A percentile compares a stretch with the other conserved stretches of the same genome.
phyloP scores from a whole-genome alignment of 2,329 filamentous ascomycete genomes.

The Blumeria hordei region DNA sequence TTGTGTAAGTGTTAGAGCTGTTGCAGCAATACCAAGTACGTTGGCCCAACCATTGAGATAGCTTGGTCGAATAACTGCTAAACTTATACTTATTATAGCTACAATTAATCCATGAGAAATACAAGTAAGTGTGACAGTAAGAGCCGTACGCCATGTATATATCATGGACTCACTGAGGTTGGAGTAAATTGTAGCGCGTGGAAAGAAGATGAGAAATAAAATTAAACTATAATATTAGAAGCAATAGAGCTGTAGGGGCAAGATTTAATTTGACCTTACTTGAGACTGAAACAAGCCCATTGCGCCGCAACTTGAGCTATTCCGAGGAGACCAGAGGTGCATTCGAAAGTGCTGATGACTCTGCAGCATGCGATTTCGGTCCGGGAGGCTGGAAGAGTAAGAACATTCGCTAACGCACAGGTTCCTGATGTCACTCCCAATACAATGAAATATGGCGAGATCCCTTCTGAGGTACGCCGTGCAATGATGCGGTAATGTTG shows the following conservation, averaged over 20 bases:
- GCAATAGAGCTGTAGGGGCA: neutral
- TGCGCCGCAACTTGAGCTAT: slow-evolving; percentile 80
- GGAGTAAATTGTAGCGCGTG: slow-evolving; percentile 27
- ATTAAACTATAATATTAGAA: slow-evolving; percentile 35
- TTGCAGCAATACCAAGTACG: slow-evolving; percentile 55
- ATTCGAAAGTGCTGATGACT: slow-evolving; percentile 58
- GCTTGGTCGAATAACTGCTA: slow-evolving; percentile 36
- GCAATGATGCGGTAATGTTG: slow-evolving; percentile 83
- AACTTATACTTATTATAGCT: slow-evolving; percentile 41
- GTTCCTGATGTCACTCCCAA: slow-evolving; percentile 82
- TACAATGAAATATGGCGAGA: slow-evolving; percentile 85
- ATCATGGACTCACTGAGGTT: slow-evolving; percentile 19
- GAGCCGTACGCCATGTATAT: slow-evolving; percentile 54
- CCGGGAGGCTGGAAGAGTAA: slow-evolving; percentile 63
- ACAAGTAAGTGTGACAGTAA: slow-evolving; percentile 48
- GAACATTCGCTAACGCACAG: slow-evolving; percentile 75
- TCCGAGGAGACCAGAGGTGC: slow-evolving; percentile 62
- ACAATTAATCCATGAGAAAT: slow-evolving; percentile 51
- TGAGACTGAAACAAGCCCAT: slow-evolving; percentile 76
- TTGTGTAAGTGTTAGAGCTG: slow-evolving; percentile 60
- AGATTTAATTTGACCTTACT: slow-evolving; percentile 30
- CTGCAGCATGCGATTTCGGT: slow-evolving; percentile 70
- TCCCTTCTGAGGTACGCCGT: slow-evolving; percentile 69
- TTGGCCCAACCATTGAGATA: slow-evolving; percentile 63
- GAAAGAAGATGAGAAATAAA: slow-evolving; percentile 89